Evolutionary conservation across 495 filamentous ascomycete species (phyloP), one percentile per base, ranked within the genome.

Genomic region (Neurospora tetraspora): DNA sequence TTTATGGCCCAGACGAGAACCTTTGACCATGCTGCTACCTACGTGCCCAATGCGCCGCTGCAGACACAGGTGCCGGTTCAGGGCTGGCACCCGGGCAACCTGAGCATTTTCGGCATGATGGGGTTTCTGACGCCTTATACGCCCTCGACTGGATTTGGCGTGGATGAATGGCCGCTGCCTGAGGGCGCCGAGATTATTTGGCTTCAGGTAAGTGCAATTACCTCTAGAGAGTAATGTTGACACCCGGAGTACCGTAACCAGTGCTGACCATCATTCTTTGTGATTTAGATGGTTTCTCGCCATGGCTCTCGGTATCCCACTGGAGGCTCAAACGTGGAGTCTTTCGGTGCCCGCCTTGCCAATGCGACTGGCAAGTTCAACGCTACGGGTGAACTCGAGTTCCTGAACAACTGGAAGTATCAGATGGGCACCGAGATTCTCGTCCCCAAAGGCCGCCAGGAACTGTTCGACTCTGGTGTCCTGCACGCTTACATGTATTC

Each of bases 231-330:
- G 11, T 23, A 59, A 27, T 7, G 10, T 12, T 36, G 34, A 36
- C 5, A 16, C 5, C 6, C 11, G 23, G 6, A 61, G 5, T 16
- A 16, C 2, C 2, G 20, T 23, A 18, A 36, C 6, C 14, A 4
- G 14, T 65, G 27, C 27, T 65, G 6, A 65, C 53, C 12, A 36
- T 74, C 12, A 36, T 74, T 1, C 86, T 86, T 88, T 38, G 85
- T 85, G 36, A 69, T 69, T n/a, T 89, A 94, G 77, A 83, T 93
- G 47, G 84, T 97, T 53, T 92, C 91, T 7, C 87, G 93, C 6
- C 93, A 97, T 81, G 93, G 93, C 12, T 91, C 91, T 10, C 86
- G 93, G 73, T 91, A 91, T 79, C 93, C 93, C 27, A 94, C 93
- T 0, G 75, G 77, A 3, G 82, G 83, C 27, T 78, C 77, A 9